phyloP scores from a whole-genome alignment of 106 monocot species.

The Acorus gramineus region DNA sequence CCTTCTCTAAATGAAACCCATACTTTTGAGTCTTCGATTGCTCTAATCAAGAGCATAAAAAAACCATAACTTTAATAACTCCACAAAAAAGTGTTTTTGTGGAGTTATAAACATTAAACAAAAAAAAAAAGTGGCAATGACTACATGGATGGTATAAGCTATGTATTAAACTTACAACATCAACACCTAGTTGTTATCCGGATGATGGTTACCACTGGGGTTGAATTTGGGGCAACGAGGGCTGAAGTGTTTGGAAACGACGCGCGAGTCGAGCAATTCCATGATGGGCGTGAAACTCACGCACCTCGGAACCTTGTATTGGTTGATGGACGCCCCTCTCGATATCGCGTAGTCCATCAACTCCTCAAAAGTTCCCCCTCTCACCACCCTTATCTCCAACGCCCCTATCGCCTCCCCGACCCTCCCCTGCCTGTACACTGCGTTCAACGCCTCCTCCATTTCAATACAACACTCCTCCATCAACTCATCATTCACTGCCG shows the following conservation, averaged over 20 bases:
- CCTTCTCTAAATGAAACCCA: too few species aligned
- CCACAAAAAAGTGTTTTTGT: too few species aligned
- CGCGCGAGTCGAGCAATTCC: constrained; percentile 47
- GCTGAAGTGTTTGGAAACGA: constrained; percentile 42
- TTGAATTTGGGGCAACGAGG: constrained; percentile 26
- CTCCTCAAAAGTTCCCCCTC: constrained; percentile 34
- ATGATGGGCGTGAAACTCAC: constrained; percentile 39
- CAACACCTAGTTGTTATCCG: too few species aligned
- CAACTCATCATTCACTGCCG: constrained; percentile 10
- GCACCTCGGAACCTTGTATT: constrained; percentile 39
- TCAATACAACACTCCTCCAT: constrained; percentile 26
- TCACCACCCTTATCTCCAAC: constrained; percentile 37
- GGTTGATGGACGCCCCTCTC: constrained; percentile 48
- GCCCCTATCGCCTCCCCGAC: constrained; percentile 35
- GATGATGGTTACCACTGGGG: background rate
- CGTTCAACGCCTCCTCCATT: constrained; percentile 47
- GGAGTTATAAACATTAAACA: too few species aligned
- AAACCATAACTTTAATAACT: too few species aligned
- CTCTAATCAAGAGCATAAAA: too few species aligned
- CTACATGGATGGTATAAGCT: too few species aligned
- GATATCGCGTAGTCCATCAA: constrained; percentile 47
- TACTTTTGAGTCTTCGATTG: too few species aligned
- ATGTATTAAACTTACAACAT: too few species aligned
- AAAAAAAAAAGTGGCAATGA: too few species aligned
- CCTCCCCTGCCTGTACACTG: constrained; percentile 34